Percentiles rank a stretch among this genome's conserved stretches.
These are phyloP conservation scores for Monosporozyma unispora DNA, from an alignment of 805 yeast genomes.

Conservation along the genomic window DNA sequence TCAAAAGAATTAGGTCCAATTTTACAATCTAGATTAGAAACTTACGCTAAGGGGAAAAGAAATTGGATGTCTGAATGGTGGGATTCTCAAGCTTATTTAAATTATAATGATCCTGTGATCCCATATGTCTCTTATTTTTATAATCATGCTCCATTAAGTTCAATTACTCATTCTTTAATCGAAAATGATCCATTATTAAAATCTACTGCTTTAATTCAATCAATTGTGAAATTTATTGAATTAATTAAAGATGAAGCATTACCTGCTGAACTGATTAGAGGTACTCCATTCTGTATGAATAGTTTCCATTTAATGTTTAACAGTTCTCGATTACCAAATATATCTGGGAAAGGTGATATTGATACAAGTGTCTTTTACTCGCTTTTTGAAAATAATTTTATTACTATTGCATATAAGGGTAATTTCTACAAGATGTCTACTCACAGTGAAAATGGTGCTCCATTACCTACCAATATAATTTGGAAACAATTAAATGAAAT, in stretches of 20 bases:
- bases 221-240: slow-evolving; percentile 59
- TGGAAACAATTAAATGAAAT: slow-evolving; percentile 54
- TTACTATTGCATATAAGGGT: slow-evolving; percentile 65
- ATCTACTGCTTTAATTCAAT: slow-evolving; percentile 64
- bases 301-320: slow-evolving; percentile 87
- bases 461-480: slow-evolving; percentile 40
- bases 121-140: slow-evolving; percentile 90
- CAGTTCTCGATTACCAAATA: slow-evolving; percentile 70
- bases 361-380: slow-evolving; percentile 55
- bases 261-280: slow-evolving; percentile 70
- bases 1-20: slow-evolving; percentile 55
- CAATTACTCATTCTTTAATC: slow-evolving; percentile 31
- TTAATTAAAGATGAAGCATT: slow-evolving; percentile 61
- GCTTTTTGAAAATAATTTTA: slow-evolving; percentile 46
- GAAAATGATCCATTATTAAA: slow-evolving; percentile 60
- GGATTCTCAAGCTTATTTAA: slow-evolving; percentile 89
- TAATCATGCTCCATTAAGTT: slow-evolving; percentile 59
- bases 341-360: slow-evolving; percentile 20
- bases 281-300: slow-evolving; percentile 88
- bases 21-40: slow-evolving; percentile 57
- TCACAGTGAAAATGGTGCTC: slow-evolving; percentile 34
- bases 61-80: slow-evolving; percentile 91
- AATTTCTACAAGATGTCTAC: slow-evolving; percentile 71
- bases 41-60: slow-evolving; percentile 47
- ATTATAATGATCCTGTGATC: slow-evolving; percentile 87